These are phyloP conservation scores for Davidsoniella australis DNA, from an alignment of 2,329 filamentous ascomycete species.

Conservation along the genomic window DNA sequence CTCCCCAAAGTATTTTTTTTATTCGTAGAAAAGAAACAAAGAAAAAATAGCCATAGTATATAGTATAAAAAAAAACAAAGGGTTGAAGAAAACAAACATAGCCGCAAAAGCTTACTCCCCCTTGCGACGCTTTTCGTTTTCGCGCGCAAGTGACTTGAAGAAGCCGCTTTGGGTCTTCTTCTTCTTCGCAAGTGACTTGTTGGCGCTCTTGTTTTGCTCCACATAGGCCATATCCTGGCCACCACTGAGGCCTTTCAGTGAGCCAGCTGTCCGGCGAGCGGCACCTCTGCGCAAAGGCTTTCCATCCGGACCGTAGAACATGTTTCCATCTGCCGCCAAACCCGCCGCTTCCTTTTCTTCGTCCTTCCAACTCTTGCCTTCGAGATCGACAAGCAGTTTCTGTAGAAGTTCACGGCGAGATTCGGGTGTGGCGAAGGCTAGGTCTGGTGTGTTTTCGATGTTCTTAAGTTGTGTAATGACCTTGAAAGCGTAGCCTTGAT, in stretches of 20 bases:
- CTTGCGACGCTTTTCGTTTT: conserved; percentile 18
- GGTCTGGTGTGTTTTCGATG: conserved; percentile 64
- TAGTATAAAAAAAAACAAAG: background rate
- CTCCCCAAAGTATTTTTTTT: too few species aligned
- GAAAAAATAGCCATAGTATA: background rate
- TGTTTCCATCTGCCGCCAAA: conserved; percentile 11
- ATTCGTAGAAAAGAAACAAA: background rate
- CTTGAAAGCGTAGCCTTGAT: conserved; percentile 97
- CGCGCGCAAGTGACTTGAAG: conserved; percentile 25
- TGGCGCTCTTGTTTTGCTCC: conserved; percentile 60
- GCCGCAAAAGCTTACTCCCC: conserved; percentile 5
- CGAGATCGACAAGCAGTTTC: conserved; percentile 77
- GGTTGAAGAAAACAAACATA: background rate
- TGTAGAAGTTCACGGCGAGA: conserved; percentile 77
- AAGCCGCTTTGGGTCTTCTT: conserved; percentile 25
- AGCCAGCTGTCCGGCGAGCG: conserved; percentile 60
- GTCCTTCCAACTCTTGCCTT: conserved; percentile 21
- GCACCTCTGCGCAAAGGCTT: conserved; percentile 14
- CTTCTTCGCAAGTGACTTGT: conserved; percentile 27
- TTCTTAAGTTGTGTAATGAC: conserved; percentile 92
- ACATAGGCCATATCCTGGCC: conserved; percentile 96
- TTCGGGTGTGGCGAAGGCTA: conserved; percentile 62
- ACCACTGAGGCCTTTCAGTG: conserved; percentile 69
- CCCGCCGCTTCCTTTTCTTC: conserved; percentile 11
- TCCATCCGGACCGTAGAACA: conserved; percentile 15